Evolutionary conservation across 306 rosid species (phyloP).

Genomic region (Castanospermum australe): DNA sequence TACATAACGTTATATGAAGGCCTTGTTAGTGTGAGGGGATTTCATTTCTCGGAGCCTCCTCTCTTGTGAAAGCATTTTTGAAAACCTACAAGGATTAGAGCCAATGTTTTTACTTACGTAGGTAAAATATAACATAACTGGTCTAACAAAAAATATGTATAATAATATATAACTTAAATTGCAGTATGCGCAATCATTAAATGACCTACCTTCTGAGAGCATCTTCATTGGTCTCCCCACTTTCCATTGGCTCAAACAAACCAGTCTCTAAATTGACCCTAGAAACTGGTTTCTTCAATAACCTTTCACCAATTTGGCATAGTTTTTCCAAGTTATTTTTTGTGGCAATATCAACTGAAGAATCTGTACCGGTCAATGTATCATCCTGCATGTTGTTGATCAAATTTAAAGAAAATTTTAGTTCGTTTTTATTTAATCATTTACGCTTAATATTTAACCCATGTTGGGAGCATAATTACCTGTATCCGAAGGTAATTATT

Average conservation of each 20-base stretch:
- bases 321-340: slow-evolving; percentile 4
- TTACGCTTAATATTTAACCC: too few relatives aligned
- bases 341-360: slow-evolving; percentile 25
- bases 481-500: slow-evolving; percentile 22
- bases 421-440: too few relatives aligned
- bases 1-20: neutral
- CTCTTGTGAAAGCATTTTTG: slow-evolving; percentile 50
- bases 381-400: slow-evolving; percentile 14
- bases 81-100: slow-evolving; percentile 41
- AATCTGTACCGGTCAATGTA: neutral
- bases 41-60: slow-evolving; percentile 42
- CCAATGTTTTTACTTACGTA: neutral
- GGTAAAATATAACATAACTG: too few relatives aligned
- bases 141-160: neutral
- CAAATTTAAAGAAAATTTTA: too few relatives aligned
- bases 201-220: slow-evolving; percentile 16
- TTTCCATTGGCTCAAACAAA: neutral
- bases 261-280: slow-evolving; percentile 28
- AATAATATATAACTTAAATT: neutral
- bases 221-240: slow-evolving; percentile 23
- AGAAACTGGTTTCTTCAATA: slow-evolving; percentile 21
- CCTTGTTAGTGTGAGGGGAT: slow-evolving; percentile 42
- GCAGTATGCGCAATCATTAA: neutral
- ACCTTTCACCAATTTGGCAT: neutral
- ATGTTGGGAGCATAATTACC: neutral